These are phyloP conservation scores for Cyclocybe aegerita DNA, from an alignment of 768 basidiomycete species.

Conservation along the genomic window DNA sequence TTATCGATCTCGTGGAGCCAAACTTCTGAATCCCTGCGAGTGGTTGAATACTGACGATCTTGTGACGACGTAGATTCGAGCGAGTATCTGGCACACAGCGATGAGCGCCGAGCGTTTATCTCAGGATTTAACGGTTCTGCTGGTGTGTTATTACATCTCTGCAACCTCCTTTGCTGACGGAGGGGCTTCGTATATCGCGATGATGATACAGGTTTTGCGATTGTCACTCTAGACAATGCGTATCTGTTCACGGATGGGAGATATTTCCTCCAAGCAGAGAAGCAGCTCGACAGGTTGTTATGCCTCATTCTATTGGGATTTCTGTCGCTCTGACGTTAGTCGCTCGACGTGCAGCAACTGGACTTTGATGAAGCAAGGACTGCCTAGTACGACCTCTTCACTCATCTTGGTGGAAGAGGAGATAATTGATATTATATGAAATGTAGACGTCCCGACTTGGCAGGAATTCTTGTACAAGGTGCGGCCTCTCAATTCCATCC, in stretches of 20 bases:
- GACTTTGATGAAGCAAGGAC: constrained; percentile 90
- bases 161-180: neutral
- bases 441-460: constrained; percentile 83
- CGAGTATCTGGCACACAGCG: constrained; percentile 85
- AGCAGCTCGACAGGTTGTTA: constrained; percentile 81
- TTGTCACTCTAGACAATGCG: constrained; percentile 71
- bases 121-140: constrained; percentile 95
- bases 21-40: neutral
- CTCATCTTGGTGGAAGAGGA: neutral
- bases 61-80: constrained; percentile 64
- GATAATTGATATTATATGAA: neutral
- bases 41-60: constrained; percentile 4
- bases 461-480: constrained; percentile 83
- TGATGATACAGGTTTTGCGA: constrained; percentile 58
- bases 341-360: constrained; percentile 59
- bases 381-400: constrained; percentile 52
- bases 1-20: constrained; percentile 1
- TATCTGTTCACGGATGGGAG: constrained; percentile 93
- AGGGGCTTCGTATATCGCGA: no score
- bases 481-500: constrained; percentile 1
- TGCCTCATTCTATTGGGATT: neutral
- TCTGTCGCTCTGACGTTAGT: no score
- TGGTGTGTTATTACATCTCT: constrained; percentile 41
- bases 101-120: constrained; percentile 83
- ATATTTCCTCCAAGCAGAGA: constrained; percentile 90